Evolutionary conservation across 164 flowering plant genomes (phyloP).

Genomic region (Taxillus chinensis): DNA sequence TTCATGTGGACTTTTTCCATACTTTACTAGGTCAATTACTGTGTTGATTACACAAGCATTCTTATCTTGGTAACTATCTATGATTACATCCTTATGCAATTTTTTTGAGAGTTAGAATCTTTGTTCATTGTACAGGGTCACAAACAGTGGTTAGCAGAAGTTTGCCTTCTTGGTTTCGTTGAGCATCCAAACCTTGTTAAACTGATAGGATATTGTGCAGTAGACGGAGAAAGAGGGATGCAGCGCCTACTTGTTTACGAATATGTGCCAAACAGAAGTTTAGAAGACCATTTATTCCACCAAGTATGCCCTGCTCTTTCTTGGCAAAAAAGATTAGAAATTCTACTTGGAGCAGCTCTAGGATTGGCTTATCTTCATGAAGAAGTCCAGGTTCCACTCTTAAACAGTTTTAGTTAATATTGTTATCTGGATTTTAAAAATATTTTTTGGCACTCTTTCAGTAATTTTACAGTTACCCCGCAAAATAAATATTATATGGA

Average conservation of each 20-base stretch:
- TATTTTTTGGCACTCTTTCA: not conserved
- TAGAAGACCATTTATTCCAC: slow-evolving; percentile 3
- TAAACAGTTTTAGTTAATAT: not conserved
- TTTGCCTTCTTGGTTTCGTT: slow-evolving; percentile 1
- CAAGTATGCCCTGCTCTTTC: slow-evolving; percentile 3
- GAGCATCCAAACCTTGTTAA: slow-evolving; percentile 9
- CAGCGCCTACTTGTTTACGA: slow-evolving; percentile 6
- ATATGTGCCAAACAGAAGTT: slow-evolving; percentile 3
- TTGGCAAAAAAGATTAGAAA: slow-evolving; percentile 3
- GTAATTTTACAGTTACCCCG: too few species aligned
- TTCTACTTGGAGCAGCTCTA: slow-evolving; percentile 4
- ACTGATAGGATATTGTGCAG: slow-evolving; percentile 7
- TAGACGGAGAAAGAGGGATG: slow-evolving; percentile 3
- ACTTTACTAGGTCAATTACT: too few species aligned
- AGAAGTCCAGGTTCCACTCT: slow-evolving; percentile 3
- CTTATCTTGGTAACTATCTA: too few species aligned
- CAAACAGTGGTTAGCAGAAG: slow-evolving; percentile 3
- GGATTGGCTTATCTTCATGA: slow-evolving; percentile 6
- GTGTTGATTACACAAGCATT: too few species aligned
- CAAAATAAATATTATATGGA: too few species aligned
- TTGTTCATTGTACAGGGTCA: slow-evolving; percentile 1
- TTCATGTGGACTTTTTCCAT: too few species aligned
- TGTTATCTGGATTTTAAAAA: not conserved
- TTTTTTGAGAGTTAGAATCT: too few species aligned
- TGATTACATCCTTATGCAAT: too few species aligned